These are phyloP conservation scores for Pichia sp. DNA, from an alignment of 1,139 yeast genomes.

Conservation along the genomic window DNA sequence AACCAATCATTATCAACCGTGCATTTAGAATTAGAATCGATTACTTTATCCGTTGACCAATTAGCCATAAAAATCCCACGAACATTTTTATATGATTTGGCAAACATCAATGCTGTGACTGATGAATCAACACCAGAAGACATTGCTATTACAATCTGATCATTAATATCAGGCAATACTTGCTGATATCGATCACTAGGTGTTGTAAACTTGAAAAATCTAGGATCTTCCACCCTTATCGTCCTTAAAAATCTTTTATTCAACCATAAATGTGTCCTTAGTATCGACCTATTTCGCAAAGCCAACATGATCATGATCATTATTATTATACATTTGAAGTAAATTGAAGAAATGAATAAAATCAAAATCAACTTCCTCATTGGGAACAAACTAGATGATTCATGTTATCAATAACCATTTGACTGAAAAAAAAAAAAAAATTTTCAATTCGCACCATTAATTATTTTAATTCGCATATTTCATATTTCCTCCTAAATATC, in stretches of 20 bases:
- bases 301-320: too few relatives aligned
- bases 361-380: too few relatives aligned
- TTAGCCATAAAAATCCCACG: constrained; percentile 88
- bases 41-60: constrained; percentile 49
- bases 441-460: too few relatives aligned
- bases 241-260: not conserved
- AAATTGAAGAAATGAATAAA: too few relatives aligned
- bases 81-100: constrained; percentile 46
- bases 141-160: constrained; percentile 79
- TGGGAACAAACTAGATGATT: too few relatives aligned
- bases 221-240: not conserved
- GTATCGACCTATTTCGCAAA: too few relatives aligned
- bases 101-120: constrained; percentile 71
- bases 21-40: constrained; percentile 39
- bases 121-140: constrained; percentile 97
- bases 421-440: too few relatives aligned
- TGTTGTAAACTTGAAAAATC: constrained; percentile 6
- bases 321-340: too few relatives aligned
- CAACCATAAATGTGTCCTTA: not conserved
- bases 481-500: too few relatives aligned
- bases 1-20: constrained; percentile 79
- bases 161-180: constrained; percentile 42
- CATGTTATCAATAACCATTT: too few relatives aligned
- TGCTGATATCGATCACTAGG: constrained; percentile 29
- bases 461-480: too few relatives aligned